phyloP scores from a whole-genome alignment of 2,329 filamentous ascomycete species.

The Coniochaeta sp. region DNA sequence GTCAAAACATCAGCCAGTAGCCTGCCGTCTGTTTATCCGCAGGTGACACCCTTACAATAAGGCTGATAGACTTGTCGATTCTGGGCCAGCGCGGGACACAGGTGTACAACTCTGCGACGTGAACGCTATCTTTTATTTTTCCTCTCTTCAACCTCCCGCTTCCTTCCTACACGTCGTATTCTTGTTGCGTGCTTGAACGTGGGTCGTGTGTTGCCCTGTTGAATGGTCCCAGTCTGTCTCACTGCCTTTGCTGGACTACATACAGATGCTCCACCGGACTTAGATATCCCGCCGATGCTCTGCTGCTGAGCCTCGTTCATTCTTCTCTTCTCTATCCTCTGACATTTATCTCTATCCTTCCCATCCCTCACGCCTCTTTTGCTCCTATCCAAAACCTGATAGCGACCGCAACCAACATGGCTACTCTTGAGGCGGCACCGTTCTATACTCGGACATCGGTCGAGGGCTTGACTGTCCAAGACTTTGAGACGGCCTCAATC shows the following conservation, averaged over 20 bases:
- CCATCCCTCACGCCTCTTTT: background rate
- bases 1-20: background rate
- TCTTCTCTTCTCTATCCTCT: background rate
- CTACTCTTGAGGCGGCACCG: constrained; percentile 3
- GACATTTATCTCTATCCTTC: too few species aligned
- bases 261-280: background rate
- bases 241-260: background rate
- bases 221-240: constrained; percentile 3
- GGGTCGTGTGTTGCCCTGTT: background rate
- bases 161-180: background rate
- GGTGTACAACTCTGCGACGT: background rate
- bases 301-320: background rate
- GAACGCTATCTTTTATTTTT: background rate
- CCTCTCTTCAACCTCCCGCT: background rate
- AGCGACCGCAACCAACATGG: constrained; percentile 7
- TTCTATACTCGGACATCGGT: constrained; percentile 3
- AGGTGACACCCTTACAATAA: background rate
- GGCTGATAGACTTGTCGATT: background rate
- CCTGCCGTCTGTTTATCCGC: constrained; percentile 2
- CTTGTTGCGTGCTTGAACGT: background rate
- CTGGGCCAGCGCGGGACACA: background rate
- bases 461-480: constrained; percentile 34
- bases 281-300: background rate
- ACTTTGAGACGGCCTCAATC: constrained; percentile 62
- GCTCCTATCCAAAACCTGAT: background rate